A percentile compares a stretch with the other conserved stretches of the same genome.
Evolutionary conservation across 768 basidiomycete genomes (phyloP).

Genomic region (Amanita brunnescens): DNA sequence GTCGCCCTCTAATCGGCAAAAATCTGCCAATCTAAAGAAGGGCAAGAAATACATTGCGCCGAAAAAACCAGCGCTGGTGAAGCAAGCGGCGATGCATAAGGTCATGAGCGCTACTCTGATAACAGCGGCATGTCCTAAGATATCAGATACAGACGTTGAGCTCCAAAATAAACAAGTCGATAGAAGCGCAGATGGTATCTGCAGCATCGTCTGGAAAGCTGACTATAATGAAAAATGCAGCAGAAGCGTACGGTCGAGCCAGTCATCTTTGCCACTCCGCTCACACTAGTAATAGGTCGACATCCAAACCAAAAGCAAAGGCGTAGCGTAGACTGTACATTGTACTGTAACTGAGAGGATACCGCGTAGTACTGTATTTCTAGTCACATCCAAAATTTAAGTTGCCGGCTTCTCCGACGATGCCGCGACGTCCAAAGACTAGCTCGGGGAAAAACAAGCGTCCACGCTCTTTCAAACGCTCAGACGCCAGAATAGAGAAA

Average conservation of each 20-base stretch:
- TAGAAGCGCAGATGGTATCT: slow-evolving; percentile 84
- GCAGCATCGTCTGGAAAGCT: slow-evolving; percentile 86
- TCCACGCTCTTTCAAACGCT: slow-evolving; percentile 40
- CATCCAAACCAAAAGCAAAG: slow-evolving; percentile 1
- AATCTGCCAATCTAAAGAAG: slow-evolving; percentile 69
- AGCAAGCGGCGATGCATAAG: slow-evolving; percentile 72
- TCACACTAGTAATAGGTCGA: neutral
- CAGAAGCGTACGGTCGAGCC: slow-evolving; percentile 28
- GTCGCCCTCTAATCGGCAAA: slow-evolving; percentile 47
- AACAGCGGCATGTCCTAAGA: slow-evolving; percentile 1
- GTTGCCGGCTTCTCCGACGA: slow-evolving; percentile 16
- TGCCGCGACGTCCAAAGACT: slow-evolving; percentile 40
- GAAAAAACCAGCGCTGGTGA: slow-evolving; percentile 67
- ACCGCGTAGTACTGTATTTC: neutral
- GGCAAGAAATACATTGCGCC: slow-evolving; percentile 73
- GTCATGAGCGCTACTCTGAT: slow-evolving; percentile 25
- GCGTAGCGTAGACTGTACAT: neutral
- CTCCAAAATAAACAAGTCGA: slow-evolving; percentile 86
- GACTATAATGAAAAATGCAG: slow-evolving; percentile 80
- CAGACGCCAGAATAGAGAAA: slow-evolving; percentile 45
- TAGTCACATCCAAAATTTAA: neutral
- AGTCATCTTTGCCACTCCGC: neutral
- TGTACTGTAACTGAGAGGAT: no score
- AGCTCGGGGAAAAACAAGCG: slow-evolving; percentile 23
- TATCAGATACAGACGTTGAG: slow-evolving; percentile 52